Percentiles rank a stretch among this genome's conserved stretches.
phyloP scores from a whole-genome alignment of 192 early-diverging fungal genomes.

The Piromyces sp. region DNA sequence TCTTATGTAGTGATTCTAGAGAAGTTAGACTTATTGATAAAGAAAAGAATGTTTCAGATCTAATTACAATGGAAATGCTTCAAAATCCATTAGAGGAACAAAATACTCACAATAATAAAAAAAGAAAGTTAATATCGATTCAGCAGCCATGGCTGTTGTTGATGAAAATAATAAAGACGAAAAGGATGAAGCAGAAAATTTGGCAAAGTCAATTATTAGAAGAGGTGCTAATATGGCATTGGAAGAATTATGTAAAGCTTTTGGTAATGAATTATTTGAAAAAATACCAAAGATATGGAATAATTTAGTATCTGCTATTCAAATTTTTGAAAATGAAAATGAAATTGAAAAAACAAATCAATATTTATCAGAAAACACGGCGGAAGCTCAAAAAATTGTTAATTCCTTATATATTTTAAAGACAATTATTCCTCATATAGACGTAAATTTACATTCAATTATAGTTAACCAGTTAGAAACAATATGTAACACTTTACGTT shows the following conservation, averaged over 20 bases:
- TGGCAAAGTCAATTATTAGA: constrained; percentile 12
- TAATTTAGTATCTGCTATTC: constrained; percentile 25
- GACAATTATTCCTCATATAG: constrained; percentile 37
- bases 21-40: constrained; percentile 38
- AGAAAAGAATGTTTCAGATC: constrained; percentile 4
- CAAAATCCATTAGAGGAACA: neutral
- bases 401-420: constrained; percentile 58
- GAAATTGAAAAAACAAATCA: constrained; percentile 10
- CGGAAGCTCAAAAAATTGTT: constrained; percentile 46
- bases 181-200: constrained; percentile 21
- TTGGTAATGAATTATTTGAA: constrained; percentile 47
- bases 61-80: neutral
- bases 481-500: constrained; percentile 41
- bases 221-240: constrained; percentile 26
- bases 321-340: constrained; percentile 14
- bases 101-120: neutral
- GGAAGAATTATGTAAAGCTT: constrained; percentile 38
- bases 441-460: constrained; percentile 27
- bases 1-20: constrained; percentile 65
- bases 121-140: constrained; percentile 22
- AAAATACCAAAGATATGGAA: constrained; percentile 55
- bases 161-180: constrained; percentile 18
- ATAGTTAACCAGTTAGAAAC: constrained; percentile 43
- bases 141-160: constrained; percentile 45
- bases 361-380: constrained; percentile 7